Evolutionary conservation across 179 eudicot genomes (phyloP).

Genomic region (Pouteria campechiana): DNA sequence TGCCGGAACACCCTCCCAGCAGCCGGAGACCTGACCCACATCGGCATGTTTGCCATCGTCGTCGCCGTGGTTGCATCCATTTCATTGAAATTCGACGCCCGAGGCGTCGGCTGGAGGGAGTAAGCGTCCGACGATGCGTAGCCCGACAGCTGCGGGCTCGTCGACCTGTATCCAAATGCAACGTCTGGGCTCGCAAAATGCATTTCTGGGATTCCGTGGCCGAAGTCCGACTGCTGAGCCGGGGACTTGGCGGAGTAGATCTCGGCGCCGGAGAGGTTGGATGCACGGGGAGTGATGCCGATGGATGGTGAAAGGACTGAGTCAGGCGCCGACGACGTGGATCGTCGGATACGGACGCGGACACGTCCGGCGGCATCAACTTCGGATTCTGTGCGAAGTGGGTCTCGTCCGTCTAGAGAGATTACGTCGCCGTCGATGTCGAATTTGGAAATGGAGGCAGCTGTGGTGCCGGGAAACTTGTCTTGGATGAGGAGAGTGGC

Average conservation of each 20-base stretch:
- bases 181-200: conserved; percentile 12
- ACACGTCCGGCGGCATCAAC: conserved; percentile 20
- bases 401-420: conserved; percentile 32
- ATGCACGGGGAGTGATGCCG: conserved; percentile 22
- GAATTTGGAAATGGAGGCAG: conserved; percentile 20
- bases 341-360: conserved; percentile 26
- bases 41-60: conserved; percentile 7
- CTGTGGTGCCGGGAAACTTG: conserved; percentile 20
- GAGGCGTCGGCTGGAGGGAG: conserved; percentile 29
- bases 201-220: conserved; percentile 2
- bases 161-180: conserved; percentile 15
- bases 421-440: conserved; percentile 24
- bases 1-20: conserved; percentile 9
- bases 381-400: conserved; percentile 21
- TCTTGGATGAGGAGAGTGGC: conserved; percentile 24
- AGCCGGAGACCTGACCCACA: conserved; percentile 13
- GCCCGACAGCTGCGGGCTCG: conserved; percentile 22
- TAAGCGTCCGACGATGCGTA: conserved; percentile 31
- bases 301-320: conserved; percentile 14
- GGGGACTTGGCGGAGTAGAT: conserved; percentile 24
- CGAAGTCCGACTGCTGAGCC: conserved; percentile 1
- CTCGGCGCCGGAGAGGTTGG: conserved; percentile 25
- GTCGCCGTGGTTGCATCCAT: conserved; percentile 7
- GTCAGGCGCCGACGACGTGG: conserved; percentile 21
- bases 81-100: conserved; percentile 27